Evolutionary conservation across 345 rosid genomes (phyloP).

Genomic region (Trapa incisa): DNA sequence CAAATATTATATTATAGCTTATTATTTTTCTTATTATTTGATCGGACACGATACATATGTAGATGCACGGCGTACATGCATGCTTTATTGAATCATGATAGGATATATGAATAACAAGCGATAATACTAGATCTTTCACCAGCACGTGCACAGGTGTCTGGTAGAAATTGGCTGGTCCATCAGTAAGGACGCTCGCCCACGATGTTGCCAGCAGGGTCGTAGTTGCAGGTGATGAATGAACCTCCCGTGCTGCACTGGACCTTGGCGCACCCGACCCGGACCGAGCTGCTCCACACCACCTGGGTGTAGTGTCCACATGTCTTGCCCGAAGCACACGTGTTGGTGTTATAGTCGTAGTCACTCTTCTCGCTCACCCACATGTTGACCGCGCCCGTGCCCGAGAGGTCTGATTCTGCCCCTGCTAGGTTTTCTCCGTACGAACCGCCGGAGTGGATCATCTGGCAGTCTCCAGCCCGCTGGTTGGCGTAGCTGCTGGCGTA

Average conservation of each 20-base stretch:
- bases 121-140: no score
- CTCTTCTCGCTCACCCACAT: conserved; percentile 6
- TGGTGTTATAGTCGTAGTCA: neutral
- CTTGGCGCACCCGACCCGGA: conserved; percentile 3
- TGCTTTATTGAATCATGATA: no score
- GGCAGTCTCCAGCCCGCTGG: neutral
- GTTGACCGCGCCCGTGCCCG: neutral
- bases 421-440: conserved; percentile 7
- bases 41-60: no score
- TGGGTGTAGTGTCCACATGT: conserved; percentile 3
- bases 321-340: neutral
- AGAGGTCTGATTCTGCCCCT: neutral
- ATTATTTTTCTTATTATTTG: no score
- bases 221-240: neutral
- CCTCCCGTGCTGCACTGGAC: neutral
- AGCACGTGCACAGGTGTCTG: no score
- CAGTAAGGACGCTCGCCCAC: neutral
- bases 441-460: neutral
- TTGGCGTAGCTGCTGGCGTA: neutral
- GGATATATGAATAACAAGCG: no score
- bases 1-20: no score
- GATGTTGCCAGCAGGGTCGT: neutral
- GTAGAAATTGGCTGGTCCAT: neutral
- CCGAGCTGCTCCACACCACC: conserved; percentile 2
- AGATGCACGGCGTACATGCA: no score